These are phyloP conservation scores for Pythium chondricola DNA, from an alignment of 352 stramenopile species.

Conservation along the genomic window DNA sequence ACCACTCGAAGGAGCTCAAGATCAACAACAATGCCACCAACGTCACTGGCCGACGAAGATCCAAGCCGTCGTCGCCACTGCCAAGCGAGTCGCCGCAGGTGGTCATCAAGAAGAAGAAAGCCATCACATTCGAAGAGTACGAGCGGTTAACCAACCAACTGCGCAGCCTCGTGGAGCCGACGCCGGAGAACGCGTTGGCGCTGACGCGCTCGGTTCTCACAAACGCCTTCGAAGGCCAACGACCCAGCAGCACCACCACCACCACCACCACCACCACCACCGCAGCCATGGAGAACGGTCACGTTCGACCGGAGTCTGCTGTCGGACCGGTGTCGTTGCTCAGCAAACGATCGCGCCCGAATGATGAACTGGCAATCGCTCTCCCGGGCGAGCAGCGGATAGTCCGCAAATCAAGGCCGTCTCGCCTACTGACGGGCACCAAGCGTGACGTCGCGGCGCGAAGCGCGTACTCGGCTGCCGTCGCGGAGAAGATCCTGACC, in stretches of 20 bases:
- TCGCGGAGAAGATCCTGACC: conserved; percentile 73
- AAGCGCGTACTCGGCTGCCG: conserved; percentile 66
- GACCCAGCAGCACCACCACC: neutral
- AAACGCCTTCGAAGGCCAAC: conserved; percentile 14
- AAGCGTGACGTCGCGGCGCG: conserved; percentile 48
- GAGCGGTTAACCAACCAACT: conserved; percentile 59
- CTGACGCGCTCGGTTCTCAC: conserved; percentile 53
- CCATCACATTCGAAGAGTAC: conserved; percentile 73
- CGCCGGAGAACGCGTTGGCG: conserved; percentile 43
- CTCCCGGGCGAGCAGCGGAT: conserved; percentile 42
- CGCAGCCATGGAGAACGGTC: conserved; percentile 7
- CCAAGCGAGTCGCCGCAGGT: conserved; percentile 32
- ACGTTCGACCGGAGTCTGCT: conserved; percentile 15
- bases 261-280: neutral
- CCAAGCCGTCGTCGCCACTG: conserved; percentile 16
- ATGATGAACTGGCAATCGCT: conserved; percentile 24
- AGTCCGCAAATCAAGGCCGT: conserved; percentile 53
- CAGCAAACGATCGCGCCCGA: conserved; percentile 37
- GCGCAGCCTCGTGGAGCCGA: conserved; percentile 58
- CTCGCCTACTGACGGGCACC: conserved; percentile 61
- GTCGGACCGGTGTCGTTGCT: too few species aligned
- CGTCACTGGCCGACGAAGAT: conserved; percentile 16
- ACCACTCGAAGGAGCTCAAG: conserved; percentile 17
- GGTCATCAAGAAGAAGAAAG: conserved; percentile 72
- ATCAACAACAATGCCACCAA: conserved; percentile 6